phyloP scores from a whole-genome alignment of 345 rosid genomes.

The Garcia nutans region DNA sequence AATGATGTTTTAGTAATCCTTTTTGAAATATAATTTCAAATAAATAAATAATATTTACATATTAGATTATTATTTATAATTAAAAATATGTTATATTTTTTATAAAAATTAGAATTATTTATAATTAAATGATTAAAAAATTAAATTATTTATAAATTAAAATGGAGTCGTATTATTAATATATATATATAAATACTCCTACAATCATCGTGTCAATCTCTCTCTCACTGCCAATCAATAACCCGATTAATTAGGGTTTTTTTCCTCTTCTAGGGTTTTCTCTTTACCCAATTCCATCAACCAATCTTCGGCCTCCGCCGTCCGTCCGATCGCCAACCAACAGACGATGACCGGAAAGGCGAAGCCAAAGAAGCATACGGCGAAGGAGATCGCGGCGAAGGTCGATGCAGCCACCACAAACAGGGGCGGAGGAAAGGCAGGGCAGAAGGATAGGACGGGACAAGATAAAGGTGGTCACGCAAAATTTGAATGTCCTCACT shows the following conservation, averaged over 20 bases:
- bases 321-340: neutral
- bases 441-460: conserved; percentile 63
- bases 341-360: conserved; percentile 82
- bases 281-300: neutral
- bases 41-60: too few relatives aligned
- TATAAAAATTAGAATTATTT: too few relatives aligned
- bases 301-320: neutral
- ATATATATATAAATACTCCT: neutral
- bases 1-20: too few relatives aligned
- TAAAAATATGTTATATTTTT: too few relatives aligned
- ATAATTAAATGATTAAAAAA: too few relatives aligned
- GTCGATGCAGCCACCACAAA: conserved; percentile 85
- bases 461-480: conserved; percentile 89
- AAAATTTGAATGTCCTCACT: conserved; percentile 86
- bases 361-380: conserved; percentile 99
- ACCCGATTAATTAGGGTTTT: neutral
- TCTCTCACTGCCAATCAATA: neutral
- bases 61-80: too few relatives aligned
- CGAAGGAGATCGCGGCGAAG: conserved; percentile 87
- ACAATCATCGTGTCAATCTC: neutral
- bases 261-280: neutral
- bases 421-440: conserved; percentile 95
- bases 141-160: too few relatives aligned
- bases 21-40: too few relatives aligned
- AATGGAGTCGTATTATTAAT: neutral